Evolutionary conservation across 2,329 filamentous ascomycete genomes (phyloP).

Genomic region (Rhynchosporium graminicola): DNA sequence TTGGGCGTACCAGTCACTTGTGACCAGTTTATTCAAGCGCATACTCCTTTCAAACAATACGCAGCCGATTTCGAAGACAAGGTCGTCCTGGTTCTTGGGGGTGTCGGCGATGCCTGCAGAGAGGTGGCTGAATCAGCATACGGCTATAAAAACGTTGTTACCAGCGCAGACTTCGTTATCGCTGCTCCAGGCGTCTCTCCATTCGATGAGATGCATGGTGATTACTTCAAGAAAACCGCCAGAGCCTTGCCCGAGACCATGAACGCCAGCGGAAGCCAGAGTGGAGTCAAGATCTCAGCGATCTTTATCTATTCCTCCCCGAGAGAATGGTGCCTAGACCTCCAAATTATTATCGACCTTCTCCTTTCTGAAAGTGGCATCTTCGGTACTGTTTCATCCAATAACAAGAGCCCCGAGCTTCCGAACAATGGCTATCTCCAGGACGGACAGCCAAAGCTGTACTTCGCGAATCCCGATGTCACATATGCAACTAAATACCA

Average conservation of each 20-base stretch:
- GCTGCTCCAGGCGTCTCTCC: constrained; percentile 2
- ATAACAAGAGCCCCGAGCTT: constrained; percentile 12
- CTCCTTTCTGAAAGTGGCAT: constrained; percentile 65
- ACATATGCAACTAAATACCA: constrained; percentile 13
- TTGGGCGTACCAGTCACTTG: constrained; percentile 41
- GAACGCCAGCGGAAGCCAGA: constrained; percentile 35
- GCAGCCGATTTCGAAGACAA: constrained; percentile 60
- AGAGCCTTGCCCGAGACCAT: constrained; percentile 5
- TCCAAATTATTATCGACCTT: constrained; percentile 69
- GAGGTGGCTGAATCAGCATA: constrained; percentile 44
- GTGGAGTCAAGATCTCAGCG: constrained; percentile 50
- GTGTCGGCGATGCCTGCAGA: constrained; percentile 65
- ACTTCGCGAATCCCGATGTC: constrained; percentile 21
- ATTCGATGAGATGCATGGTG: constrained; percentile 18
- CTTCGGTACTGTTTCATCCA: constrained; percentile 57
- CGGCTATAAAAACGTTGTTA: constrained; percentile 19
- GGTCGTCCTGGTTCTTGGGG: constrained; percentile 67
- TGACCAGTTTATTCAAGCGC: constrained; percentile 70
- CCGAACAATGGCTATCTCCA: constrained; percentile 41
- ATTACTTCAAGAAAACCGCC: constrained; percentile 5
- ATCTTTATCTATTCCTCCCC: constrained; percentile 43
- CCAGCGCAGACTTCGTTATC: constrained; percentile 12
- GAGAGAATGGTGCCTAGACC: constrained; percentile 48
- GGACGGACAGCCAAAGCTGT: constrained; percentile 14
- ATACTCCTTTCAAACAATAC: constrained; percentile 73